Base-by-base conservation (phyloP, 768 basidiomycete genomes). In the Paxillus involutus region DNA sequence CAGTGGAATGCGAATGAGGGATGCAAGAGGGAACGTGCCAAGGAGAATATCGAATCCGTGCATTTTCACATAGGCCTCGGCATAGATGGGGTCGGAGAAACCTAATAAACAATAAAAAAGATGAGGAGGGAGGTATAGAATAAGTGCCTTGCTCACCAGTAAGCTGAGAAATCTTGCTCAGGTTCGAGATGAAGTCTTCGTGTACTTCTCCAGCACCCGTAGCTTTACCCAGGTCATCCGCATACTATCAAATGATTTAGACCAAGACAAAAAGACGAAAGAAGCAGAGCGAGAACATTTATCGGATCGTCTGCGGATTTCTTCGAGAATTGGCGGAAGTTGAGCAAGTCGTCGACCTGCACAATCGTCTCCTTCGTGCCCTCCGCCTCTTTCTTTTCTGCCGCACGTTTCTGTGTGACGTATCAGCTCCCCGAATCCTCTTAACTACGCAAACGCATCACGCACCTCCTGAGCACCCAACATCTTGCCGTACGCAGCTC, bases 11-110 rank as follows among this genome's bases (percentile, higher is more conserved):
- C 39, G 36, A 44, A 42, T 11, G 36, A 24, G 30, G 17, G 11
- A 7, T n/a, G 44, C 39, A 21, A 10, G 17, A 44, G 37, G 47
- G 2, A 17, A 66, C 77, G 24, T 50, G 91, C n/a, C 93, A 3
- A 99, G 83, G 40, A 93, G 73, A 65, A 99, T 97, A 69, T 99
- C 96, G 69, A 98, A 98, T 37, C 94, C 94, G 59, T 98, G 92
- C 72, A 98, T 92, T 70, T 94, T 96, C 60, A 98, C 95, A 65
- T 92, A 93, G 2, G 96, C 95, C 69, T 99, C 97, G 8, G 95
- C 95, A 63, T 98, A 98, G 58, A 99, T 93, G 11, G 96, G 93
- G 68, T 98, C 97, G 26, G 95, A 97, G 81, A 98, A 98, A 32
- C 96, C 94, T 86, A 61, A 43, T 33, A 21, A 48, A 45, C 21